These are phyloP conservation scores for Drechslerella coelobrocha DNA, from an alignment of 2,329 filamentous ascomycete genomes.

Conservation along the genomic window DNA sequence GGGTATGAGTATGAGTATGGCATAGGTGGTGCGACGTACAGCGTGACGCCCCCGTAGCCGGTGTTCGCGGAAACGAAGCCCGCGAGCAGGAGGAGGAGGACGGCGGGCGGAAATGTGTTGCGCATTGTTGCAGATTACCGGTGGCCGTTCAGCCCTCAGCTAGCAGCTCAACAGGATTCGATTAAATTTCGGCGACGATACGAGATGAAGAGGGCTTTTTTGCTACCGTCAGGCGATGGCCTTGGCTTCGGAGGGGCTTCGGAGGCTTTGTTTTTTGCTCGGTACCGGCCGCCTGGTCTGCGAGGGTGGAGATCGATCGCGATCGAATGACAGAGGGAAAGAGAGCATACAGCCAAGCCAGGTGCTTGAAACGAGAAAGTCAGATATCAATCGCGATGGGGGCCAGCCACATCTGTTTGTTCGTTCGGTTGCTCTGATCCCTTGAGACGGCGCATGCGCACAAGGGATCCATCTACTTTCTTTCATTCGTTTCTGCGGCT, in stretches of 20 bases:
- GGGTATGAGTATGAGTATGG: too few species aligned
- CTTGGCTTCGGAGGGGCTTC: not conserved
- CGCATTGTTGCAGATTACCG: conserved; percentile 47
- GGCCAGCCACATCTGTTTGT: not conserved
- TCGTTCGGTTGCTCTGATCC: not conserved
- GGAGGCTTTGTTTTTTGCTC: too few species aligned
- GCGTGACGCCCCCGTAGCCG: conserved; percentile 33
- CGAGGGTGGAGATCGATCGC: not conserved
- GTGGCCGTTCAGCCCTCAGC: not conserved
- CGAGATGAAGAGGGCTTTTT: too few species aligned
- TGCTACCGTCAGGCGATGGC: too few species aligned
- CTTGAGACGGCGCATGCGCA: not conserved
- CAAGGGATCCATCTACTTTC: not conserved
- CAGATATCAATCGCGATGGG: too few species aligned
- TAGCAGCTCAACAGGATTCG: conserved; percentile 3
- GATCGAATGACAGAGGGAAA: not conserved
- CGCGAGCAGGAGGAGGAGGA: conserved; percentile 30
- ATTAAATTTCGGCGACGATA: not conserved
- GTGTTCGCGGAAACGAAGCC: conserved; percentile 14
- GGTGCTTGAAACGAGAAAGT: not conserved
- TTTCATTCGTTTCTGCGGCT: not conserved
- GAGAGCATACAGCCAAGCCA: too few species aligned
- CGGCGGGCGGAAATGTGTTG: conserved; percentile 36
- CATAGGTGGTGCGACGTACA: conserved; percentile 36
- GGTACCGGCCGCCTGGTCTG: not conserved